A percentile compares a stretch with the other conserved stretches of the same genome.
These are phyloP conservation scores for Torulaspora microellipsoides DNA, from an alignment of 805 yeast species.

Conservation along the genomic window DNA sequence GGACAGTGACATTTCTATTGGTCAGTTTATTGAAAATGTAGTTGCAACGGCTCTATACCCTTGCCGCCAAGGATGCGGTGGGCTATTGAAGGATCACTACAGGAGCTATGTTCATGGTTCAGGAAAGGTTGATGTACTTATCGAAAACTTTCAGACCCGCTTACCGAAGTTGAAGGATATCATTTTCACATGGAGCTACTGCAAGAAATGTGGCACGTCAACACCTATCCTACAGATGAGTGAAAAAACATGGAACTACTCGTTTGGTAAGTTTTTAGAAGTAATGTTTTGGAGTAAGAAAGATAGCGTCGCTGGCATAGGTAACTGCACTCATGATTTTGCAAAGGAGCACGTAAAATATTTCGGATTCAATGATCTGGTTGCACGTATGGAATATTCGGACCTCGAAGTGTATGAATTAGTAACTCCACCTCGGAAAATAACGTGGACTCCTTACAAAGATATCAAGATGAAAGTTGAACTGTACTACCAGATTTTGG, in stretches of 20 bases:
- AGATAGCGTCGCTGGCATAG: constrained; percentile 51
- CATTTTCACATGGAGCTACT: constrained; percentile 86
- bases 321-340: constrained; percentile 74
- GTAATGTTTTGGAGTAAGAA: constrained; percentile 69
- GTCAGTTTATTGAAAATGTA: constrained; percentile 79
- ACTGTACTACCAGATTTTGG: constrained; percentile 48
- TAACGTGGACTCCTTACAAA: constrained; percentile 67
- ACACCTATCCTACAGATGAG: constrained; percentile 80
- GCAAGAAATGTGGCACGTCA: constrained; percentile 69
- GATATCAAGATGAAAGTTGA: constrained; percentile 67
- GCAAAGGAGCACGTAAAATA: constrained; percentile 78
- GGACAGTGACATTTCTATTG: constrained; percentile 85
- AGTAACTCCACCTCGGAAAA: constrained; percentile 65
- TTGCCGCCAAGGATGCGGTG: constrained; percentile 83
- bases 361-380: constrained; percentile 75
- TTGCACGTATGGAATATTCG: constrained; percentile 74
- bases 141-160: constrained; percentile 56
- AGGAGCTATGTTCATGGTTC: constrained; percentile 84
- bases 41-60: constrained; percentile 59
- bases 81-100: constrained; percentile 64
- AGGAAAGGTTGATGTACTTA: constrained; percentile 72
- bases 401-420: constrained; percentile 74
- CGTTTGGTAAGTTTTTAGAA: constrained; percentile 91
- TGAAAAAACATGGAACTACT: constrained; percentile 81
- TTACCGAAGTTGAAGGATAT: constrained; percentile 60